phyloP scores from a whole-genome alignment of 805 yeast species.

The Spathaspora girioi region DNA sequence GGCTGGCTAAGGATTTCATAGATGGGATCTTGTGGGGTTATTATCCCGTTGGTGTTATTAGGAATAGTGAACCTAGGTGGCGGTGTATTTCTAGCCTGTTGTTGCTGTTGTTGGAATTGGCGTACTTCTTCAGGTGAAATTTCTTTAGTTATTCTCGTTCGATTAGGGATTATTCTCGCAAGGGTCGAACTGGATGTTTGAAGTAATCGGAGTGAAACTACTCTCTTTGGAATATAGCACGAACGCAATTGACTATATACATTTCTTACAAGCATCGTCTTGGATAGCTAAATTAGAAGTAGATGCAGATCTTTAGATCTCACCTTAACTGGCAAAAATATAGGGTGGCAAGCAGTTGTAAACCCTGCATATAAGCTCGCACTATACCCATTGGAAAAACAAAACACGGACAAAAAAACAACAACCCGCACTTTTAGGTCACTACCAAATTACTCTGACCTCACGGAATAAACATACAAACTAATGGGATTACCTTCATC shows the following conservation, averaged over 20 bases:
- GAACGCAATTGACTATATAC: neutral
- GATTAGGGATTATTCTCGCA: conserved; percentile 6
- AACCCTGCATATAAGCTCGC: neutral
- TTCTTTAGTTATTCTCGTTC: conserved; percentile 29
- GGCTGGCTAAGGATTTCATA: conserved; percentile 70
- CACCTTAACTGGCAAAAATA: neutral
- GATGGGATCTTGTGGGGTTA: conserved; percentile 56
- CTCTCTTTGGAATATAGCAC: neutral
- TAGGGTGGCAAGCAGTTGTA: neutral
- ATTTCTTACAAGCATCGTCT: neutral
- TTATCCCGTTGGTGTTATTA: conserved; percentile 47
- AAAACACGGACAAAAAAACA: neutral
- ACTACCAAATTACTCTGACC: neutral
- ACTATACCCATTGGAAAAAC: neutral
- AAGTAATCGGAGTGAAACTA: neutral
- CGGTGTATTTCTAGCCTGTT: conserved; percentile 14
- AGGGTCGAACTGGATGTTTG: neutral
- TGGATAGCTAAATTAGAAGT: too few relatives aligned
- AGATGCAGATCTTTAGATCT: neutral
- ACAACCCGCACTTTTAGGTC: neutral
- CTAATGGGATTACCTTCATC: conserved; percentile 1
- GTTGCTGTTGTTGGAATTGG: conserved; percentile 14
- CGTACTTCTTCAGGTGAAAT: conserved; percentile 34
- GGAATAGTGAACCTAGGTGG: conserved; percentile 29
- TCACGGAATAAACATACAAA: neutral